These are phyloP conservation scores for Tilletia walkeri DNA, from an alignment of 1,284 basidiomycete species.

Conservation along the genomic window DNA sequence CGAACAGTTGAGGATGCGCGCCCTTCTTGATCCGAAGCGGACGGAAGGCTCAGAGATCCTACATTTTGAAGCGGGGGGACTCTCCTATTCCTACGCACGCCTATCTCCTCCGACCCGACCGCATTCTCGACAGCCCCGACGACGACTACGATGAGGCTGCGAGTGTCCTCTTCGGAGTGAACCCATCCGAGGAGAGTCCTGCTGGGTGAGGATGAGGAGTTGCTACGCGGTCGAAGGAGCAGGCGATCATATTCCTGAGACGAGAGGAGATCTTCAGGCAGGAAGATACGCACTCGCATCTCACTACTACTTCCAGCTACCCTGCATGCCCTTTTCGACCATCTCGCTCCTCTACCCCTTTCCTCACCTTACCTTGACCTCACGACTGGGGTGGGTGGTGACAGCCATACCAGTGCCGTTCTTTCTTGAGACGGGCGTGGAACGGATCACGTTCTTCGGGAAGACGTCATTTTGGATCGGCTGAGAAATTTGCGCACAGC, in stretches of 20 bases:
- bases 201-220: neutral
- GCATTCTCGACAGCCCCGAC: neutral
- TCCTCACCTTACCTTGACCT: no score
- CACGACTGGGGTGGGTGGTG: no score
- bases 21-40: neutral
- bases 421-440: no score
- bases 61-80: neutral
- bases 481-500: no score
- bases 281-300: slow-evolving; percentile 12
- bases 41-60: neutral
- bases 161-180: neutral
- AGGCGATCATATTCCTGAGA: neutral
- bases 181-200: neutral
- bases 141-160: neutral
- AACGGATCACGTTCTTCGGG: no score
- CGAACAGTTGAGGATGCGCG: no score
- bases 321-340: no score
- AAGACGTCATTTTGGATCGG: no score
- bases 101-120: no score
- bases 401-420: no score
- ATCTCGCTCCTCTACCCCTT: no score
- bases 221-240: no score
- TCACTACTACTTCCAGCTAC: neutral
- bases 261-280: neutral
- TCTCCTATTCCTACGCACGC: neutral